These are phyloP conservation scores for Diatrype stigma DNA, from an alignment of 2,329 filamentous ascomycete species.

Conservation along the genomic window DNA sequence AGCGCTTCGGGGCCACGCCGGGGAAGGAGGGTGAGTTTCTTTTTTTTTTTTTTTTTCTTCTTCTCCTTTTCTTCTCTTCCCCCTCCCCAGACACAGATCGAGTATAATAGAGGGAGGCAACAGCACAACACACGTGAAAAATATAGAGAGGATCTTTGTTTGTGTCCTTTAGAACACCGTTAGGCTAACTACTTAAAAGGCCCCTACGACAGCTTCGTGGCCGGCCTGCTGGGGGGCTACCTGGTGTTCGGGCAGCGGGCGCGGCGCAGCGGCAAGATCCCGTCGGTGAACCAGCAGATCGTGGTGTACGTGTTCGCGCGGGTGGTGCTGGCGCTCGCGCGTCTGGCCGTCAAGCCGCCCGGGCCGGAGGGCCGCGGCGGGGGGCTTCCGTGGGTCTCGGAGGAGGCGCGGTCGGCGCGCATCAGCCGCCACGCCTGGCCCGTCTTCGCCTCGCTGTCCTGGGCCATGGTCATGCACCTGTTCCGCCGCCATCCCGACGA, in stretches of 20 bases:
- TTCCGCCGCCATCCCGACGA: constrained; percentile 90
- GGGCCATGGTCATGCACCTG: constrained; percentile 92
- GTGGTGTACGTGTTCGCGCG: constrained; percentile 97
- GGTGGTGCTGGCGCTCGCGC: constrained; percentile 78
- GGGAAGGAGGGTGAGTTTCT: constrained; percentile 51
- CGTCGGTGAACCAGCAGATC: constrained; percentile 90
- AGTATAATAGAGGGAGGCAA: too few species aligned
- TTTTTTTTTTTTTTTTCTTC: not conserved
- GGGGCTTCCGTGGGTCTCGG: constrained; percentile 48
- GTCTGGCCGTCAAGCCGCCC: constrained; percentile 71
- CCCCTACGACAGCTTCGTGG: constrained; percentile 78
- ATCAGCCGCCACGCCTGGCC: constrained; percentile 81
- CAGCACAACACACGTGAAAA: constrained; percentile 27
- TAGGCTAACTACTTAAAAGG: constrained; percentile 42
- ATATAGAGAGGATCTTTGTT: too few species aligned
- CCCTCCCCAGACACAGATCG: too few species aligned
- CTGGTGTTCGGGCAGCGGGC: constrained; percentile 75
- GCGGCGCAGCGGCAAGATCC: constrained; percentile 62
- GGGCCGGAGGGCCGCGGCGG: too few species aligned
- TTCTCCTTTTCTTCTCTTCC: constrained; percentile 13
- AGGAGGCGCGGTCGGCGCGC: constrained; percentile 37
- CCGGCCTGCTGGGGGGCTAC: constrained; percentile 86
- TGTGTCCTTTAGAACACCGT: not conserved
- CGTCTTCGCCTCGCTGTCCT: constrained; percentile 83
- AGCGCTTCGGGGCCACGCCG: constrained; percentile 52